Evolutionary conservation across 345 rosid genomes (phyloP).

Genomic region (Brassica cretica): DNA sequence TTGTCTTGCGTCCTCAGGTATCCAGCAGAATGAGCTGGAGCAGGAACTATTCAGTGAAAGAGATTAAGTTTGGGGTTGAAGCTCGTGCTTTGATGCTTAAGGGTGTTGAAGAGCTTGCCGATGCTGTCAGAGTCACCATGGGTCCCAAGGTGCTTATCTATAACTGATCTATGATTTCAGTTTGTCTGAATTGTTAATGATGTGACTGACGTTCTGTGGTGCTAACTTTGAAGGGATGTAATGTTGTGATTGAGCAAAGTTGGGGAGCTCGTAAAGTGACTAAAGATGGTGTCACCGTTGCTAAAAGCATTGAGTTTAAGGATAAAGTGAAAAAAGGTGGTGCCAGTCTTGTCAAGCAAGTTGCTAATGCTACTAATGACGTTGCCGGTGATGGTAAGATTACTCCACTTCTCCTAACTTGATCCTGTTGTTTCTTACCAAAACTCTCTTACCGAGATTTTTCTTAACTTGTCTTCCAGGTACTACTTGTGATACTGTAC

Average conservation of each 20-base stretch:
- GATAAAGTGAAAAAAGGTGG: constrained; percentile 86
- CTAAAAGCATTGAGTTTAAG: constrained; percentile 92
- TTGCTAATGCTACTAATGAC: constrained; percentile 97
- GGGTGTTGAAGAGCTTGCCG: constrained; percentile 71
- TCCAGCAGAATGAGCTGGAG: constrained; percentile 18
- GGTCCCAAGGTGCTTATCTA: constrained; percentile 56
- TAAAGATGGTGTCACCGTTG: constrained; percentile 97
- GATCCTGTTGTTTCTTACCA: not conserved
- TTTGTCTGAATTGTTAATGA: not conserved
- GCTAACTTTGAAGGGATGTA: constrained; percentile 64
- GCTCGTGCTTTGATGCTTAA: constrained; percentile 71
- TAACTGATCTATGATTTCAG: not conserved
- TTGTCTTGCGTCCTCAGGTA: not conserved
- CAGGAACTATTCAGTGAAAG: constrained; percentile 67
- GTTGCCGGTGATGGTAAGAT: constrained; percentile 86
- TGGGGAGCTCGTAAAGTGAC: constrained; percentile 96
- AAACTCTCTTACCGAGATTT: not conserved
- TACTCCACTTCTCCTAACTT: not conserved
- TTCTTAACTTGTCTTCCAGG: not conserved
- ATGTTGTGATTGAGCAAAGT: constrained; percentile 92
- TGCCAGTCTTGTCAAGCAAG: constrained; percentile 99
- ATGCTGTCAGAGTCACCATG: constrained; percentile 71
- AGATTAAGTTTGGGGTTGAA: constrained; percentile 62
- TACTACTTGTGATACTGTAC: constrained; percentile 82
- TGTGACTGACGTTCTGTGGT: not conserved